Conservation (phyloP, 768 basidiomycete genomes). For the Boletus subparvulus region DNA sequence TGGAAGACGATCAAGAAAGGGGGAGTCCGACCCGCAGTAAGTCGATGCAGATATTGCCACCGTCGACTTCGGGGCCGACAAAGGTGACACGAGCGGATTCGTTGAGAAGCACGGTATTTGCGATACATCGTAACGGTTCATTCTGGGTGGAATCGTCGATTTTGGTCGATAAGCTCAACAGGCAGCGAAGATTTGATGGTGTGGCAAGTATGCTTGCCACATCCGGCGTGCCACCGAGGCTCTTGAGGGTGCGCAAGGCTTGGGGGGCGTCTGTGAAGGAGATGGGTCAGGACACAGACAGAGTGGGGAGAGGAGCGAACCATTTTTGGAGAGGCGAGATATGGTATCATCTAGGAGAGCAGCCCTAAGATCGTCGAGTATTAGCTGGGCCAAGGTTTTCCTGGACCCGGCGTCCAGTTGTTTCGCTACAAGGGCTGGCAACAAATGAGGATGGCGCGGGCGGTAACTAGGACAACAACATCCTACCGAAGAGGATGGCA, state of each 20-base stretch:
- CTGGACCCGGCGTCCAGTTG: slow-evolving; percentile 43
- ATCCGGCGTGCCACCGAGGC: slow-evolving; percentile 65
- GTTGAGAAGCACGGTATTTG: slow-evolving; percentile 74
- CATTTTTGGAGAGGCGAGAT: slow-evolving; percentile 52
- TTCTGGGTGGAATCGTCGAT: slow-evolving; percentile 59
- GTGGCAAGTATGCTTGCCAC: slow-evolving; percentile 64
- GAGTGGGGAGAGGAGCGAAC: slow-evolving; percentile 36
- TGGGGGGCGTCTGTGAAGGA: slow-evolving; percentile 55
- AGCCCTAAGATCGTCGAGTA: slow-evolving; percentile 60
- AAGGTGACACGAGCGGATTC: slow-evolving; percentile 60
- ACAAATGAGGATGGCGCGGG: slow-evolving; percentile 7
- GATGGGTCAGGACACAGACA: not conserved
- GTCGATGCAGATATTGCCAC: slow-evolving; percentile 54
- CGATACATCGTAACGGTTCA: slow-evolving; percentile 74
- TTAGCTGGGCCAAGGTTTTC: slow-evolving; percentile 51
- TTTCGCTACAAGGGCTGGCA: slow-evolving; percentile 14
- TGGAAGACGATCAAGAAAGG: slow-evolving; percentile 12
- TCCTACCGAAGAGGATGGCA: slow-evolving; percentile 17
- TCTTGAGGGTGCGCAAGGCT: slow-evolving; percentile 72
- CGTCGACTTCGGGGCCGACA: slow-evolving; percentile 57
- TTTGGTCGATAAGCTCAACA: slow-evolving; percentile 50
- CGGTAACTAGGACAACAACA: slow-evolving; percentile 6
- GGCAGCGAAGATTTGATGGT: slow-evolving; percentile 52
- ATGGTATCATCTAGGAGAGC: slow-evolving; percentile 37
- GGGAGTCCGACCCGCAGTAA: slow-evolving; percentile 54